A percentile compares a stretch with the other conserved stretches of the same genome.
Evolutionary conservation across 176 grass and related monocot species (phyloP).

Genomic region (Triticum timopheevii): DNA sequence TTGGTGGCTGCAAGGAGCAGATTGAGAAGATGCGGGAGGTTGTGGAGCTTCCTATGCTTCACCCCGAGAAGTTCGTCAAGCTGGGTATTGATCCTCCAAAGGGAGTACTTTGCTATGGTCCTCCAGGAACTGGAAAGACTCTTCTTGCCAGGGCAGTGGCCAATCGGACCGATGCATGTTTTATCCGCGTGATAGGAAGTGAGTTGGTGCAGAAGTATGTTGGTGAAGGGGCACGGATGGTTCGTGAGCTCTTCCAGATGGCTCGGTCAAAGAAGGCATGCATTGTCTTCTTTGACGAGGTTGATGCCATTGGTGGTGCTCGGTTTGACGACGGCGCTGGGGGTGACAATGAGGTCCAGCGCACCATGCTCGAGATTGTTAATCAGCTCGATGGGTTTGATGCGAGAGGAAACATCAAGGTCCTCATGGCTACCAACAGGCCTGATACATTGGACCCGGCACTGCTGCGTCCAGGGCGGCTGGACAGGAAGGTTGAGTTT

Average conservation of each 20-base stretch:
- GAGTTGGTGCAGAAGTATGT: conserved; percentile 78
- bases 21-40: conserved; percentile 84
- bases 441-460: conserved; percentile 77
- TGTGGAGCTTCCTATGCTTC: conserved; percentile 82
- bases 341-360: conserved; percentile 71
- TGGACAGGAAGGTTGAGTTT: conserved; percentile 81
- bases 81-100: conserved; percentile 73
- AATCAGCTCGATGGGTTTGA: conserved; percentile 86
- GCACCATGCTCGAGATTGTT: conserved; percentile 81
- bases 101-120: conserved; percentile 75
- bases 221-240: conserved; percentile 65
- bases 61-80: conserved; percentile 75
- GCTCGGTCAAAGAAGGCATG: conserved; percentile 78
- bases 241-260: conserved; percentile 74
- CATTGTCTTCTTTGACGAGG: conserved; percentile 86
- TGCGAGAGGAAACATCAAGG: conserved; percentile 77
- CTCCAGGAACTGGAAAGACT: conserved; percentile 73
- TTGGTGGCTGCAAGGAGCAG: conserved; percentile 81
- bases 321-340: conserved; percentile 70
- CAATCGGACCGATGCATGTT: conserved; percentile 74
- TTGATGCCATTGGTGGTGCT: conserved; percentile 78
- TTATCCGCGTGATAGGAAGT: conserved; percentile 77
- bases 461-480: conserved; percentile 58
- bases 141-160: conserved; percentile 70
- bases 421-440: conserved; percentile 84